Evolutionary conservation across 345 rosid genomes (phyloP), one percentile per base, ranked within the genome.

Genomic region (Euclidium syriacum): DNA sequence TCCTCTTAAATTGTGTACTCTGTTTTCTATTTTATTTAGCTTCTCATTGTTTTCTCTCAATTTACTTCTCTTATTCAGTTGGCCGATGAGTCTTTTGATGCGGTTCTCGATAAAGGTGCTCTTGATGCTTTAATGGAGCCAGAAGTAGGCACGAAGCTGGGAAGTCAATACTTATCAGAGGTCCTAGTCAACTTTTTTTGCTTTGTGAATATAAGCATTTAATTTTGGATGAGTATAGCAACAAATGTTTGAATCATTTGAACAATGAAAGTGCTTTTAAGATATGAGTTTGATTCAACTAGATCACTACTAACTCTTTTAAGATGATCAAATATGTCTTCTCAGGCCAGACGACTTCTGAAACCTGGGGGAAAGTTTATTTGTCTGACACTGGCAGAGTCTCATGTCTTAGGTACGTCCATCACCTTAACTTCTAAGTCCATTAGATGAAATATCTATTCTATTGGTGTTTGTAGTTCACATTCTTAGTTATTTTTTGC

Each of bases 51-150:
- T 20, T 7, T 27, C 36, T 20, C 35, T 22, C 44, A 17, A 17
- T 44, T 50, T 51, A 2, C 10, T 52, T 34, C 2, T 33, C 35
- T 72, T n/a, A 40, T 5, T 39, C 79, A 89, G 98, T 80, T 87
- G 38, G 49, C 29, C 1, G 91, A 85, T 32, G 83, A 65, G 5
- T 69, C 71, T 2, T 92, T 87, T 61, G 81, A 89, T 74, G 71
- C 44, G 71, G 80, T 92, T 58, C 77, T 92, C 11, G 98, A 92
- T 77, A 89, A 92, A 78, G 98, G 98, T 67, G 98, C 94, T 60
- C 72, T 92, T 75, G 98, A 92, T 85, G 98, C 98, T 73, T 76
- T 92, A 52, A 89, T 92, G 98, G 98, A 92, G 80, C 96, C 95
- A 7, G 79, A 81, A 71, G 81, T 77, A 18, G 98, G 98, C 17